These are phyloP conservation scores for Panus rudis DNA, from an alignment of 768 basidiomycete genomes.

Conservation along the genomic window DNA sequence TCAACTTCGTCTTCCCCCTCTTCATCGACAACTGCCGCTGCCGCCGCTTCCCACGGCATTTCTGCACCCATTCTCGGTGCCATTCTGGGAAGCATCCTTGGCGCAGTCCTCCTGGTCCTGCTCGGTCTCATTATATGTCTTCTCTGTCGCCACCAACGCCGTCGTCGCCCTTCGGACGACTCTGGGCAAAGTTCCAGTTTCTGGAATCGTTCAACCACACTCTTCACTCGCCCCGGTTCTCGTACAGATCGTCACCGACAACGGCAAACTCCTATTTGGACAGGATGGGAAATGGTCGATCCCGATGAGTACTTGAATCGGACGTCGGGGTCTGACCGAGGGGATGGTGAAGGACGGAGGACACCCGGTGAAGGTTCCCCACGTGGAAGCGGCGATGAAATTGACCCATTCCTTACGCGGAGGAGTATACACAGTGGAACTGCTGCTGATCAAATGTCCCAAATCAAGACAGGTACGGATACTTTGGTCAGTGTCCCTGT, in stretches of 20 bases:
- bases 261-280: slow-evolving; percentile 23
- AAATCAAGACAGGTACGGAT: slow-evolving; percentile 19
- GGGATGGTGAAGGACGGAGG: slow-evolving; percentile 1
- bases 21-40: slow-evolving; percentile 7
- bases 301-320: slow-evolving; percentile 11
- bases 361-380: slow-evolving; percentile 59
- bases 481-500: slow-evolving; percentile 24
- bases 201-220: slow-evolving; percentile 35
- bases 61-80: slow-evolving; percentile 39
- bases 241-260: slow-evolving; percentile 7
- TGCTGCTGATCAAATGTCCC: slow-evolving; percentile 13
- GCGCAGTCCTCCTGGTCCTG: slow-evolving; percentile 50
- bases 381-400: slow-evolving; percentile 62
- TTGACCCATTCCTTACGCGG: slow-evolving; percentile 44
- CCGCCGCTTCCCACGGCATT: slow-evolving; percentile 15
- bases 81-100: slow-evolving; percentile 55
- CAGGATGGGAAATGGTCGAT: slow-evolving; percentile 26
- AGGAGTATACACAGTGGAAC: slow-evolving; percentile 16
- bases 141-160: slow-evolving; percentile 23
- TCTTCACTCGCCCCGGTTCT: slow-evolving; percentile 6
- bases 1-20: slow-evolving; percentile 3
- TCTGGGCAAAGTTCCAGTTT: slow-evolving; percentile 24
- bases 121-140: slow-evolving; percentile 41
- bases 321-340: too few relatives aligned
- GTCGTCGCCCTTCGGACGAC: slow-evolving; percentile 11